Conservation (phyloP, 768 basidiomycete genomes). For the Tricholoma matsutake region DNA sequence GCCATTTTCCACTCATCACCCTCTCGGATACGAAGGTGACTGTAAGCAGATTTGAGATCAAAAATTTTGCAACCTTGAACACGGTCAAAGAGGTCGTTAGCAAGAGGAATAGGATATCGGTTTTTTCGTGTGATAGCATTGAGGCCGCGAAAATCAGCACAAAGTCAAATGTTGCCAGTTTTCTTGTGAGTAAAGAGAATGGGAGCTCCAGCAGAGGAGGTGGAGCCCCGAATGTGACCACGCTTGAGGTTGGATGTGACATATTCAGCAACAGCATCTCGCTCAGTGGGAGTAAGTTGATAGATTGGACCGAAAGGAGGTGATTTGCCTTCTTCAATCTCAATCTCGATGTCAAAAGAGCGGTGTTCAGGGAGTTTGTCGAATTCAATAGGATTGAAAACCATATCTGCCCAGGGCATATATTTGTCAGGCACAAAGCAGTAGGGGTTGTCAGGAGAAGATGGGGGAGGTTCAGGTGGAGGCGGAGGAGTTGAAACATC, state of each 20-base stretch:
- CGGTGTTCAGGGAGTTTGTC: constrained; percentile 30
- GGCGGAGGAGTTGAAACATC: background rate
- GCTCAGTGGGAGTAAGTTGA: background rate
- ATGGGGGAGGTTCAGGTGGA: background rate
- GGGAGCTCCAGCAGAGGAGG: constrained; percentile 18
- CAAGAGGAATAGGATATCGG: constrained; percentile 27
- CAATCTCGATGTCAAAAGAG: constrained; percentile 32
- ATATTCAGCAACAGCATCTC: background rate
- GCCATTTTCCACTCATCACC: constrained; percentile 45
- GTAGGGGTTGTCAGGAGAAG: background rate
- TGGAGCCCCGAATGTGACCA: constrained; percentile 5
- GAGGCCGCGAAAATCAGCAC: constrained; percentile 23
- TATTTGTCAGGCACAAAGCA: constrained; percentile 19
- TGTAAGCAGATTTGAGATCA: constrained; percentile 37
- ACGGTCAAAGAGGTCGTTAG: constrained; percentile 29
- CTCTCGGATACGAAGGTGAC: constrained; percentile 32
- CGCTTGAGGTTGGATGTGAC: background rate
- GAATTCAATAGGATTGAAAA: constrained; percentile 7
- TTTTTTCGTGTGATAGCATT: constrained; percentile 17
- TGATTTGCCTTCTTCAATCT: constrained; percentile 26
- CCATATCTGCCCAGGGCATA: constrained; percentile 18
- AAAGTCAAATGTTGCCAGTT: constrained; percentile 29
- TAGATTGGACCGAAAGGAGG: constrained; percentile 23
- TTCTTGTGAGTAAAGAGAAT: constrained; percentile 34
- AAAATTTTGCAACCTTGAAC: constrained; percentile 19